Evolutionary conservation across 140 eudicot species (phyloP).

Genomic region (Flaveria floridana): DNA sequence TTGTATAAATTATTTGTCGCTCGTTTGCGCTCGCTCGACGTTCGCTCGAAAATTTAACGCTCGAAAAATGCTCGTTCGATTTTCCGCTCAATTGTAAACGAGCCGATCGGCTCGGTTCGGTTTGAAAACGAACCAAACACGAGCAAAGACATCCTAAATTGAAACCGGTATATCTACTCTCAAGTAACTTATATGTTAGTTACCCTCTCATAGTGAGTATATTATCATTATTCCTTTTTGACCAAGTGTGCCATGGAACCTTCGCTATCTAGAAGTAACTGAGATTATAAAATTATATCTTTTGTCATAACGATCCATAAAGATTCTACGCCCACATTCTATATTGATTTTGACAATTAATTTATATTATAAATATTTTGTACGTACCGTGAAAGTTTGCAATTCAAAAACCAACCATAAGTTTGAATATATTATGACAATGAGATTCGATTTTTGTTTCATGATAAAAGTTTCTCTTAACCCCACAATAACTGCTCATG

Average conservation of each 20-base stretch:
- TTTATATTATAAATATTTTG: neutral
- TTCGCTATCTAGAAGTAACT: neutral
- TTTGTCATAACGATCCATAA: neutral
- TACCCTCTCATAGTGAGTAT: too few relatives aligned
- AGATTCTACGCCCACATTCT: neutral
- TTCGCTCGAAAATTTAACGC: too few relatives aligned
- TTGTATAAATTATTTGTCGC: too few relatives aligned
- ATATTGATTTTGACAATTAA: neutral
- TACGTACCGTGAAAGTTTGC: neutral
- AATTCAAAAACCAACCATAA: neutral
- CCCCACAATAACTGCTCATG: neutral
- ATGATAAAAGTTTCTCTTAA: neutral
- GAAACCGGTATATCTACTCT: too few relatives aligned
- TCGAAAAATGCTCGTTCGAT: too few relatives aligned
- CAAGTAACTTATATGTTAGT: neutral
- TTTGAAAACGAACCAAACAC: too few relatives aligned
- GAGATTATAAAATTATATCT: too few relatives aligned
- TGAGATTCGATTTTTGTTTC: neutral
- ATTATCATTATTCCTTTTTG: neutral
- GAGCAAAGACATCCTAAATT: too few relatives aligned
- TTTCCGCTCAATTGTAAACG: too few relatives aligned
- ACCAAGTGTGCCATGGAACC: neutral
- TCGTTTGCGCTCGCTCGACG: too few relatives aligned
- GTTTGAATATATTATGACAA: neutral
- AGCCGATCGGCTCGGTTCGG: too few relatives aligned